Evolutionary conservation across 176 grass and related monocot genomes (phyloP).

Genomic region (Dactylis glomerata): DNA sequence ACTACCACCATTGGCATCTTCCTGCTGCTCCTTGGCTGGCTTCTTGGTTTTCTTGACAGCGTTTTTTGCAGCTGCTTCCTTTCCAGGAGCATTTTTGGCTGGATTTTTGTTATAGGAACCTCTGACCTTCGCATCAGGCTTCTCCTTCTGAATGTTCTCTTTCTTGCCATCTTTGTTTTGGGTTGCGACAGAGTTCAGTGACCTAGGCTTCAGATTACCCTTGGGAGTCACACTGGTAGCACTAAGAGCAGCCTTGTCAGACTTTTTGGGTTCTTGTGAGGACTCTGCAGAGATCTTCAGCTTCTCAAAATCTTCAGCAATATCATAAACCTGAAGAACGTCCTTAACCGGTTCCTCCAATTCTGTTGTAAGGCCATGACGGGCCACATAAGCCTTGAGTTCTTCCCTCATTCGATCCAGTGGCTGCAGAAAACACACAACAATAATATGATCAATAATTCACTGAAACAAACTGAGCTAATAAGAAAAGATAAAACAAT

Average conservation of each 20-base stretch:
- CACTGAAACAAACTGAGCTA: not conserved
- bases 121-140: slow-evolving; percentile 43
- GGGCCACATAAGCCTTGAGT: slow-evolving; percentile 69
- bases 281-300: slow-evolving; percentile 48
- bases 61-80: slow-evolving; percentile 31
- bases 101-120: slow-evolving; percentile 41
- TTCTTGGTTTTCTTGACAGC: slow-evolving; percentile 50
- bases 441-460: not conserved
- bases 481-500: not conserved
- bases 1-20: slow-evolving; percentile 32
- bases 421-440: slow-evolving; percentile 36
- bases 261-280: slow-evolving; percentile 43
- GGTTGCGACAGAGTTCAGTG: slow-evolving; percentile 48
- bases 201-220: slow-evolving; percentile 67
- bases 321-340: slow-evolving; percentile 68
- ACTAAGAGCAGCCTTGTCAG: slow-evolving; percentile 42
- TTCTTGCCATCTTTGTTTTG: slow-evolving; percentile 37
- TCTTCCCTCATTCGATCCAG: slow-evolving; percentile 87
- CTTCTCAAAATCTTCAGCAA: slow-evolving; percentile 70
- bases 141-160: slow-evolving; percentile 46
- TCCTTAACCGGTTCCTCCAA: slow-evolving; percentile 58
- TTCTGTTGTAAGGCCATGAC: slow-evolving; percentile 56
- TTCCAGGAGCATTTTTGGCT: slow-evolving; percentile 21
- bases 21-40: slow-evolving; percentile 40
- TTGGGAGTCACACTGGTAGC: slow-evolving; percentile 26